phyloP scores from a whole-genome alignment of 306 rosid genomes.

The Ormosia semicastrata region DNA sequence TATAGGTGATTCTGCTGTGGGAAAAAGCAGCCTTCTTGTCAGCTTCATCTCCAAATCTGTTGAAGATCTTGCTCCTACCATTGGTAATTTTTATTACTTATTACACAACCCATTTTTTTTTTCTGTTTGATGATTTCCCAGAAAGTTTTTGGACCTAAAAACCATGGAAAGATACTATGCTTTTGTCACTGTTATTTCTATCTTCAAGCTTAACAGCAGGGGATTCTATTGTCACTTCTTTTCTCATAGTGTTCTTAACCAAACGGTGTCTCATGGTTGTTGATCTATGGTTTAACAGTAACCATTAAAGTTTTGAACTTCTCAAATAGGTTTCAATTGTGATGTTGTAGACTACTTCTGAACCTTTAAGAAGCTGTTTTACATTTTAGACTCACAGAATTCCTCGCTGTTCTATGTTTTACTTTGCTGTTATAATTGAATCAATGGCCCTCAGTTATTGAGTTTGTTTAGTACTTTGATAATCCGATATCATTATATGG shows the following conservation, averaged over 20 bases:
- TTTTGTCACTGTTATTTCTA: neutral
- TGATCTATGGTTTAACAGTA: slow-evolving; percentile 29
- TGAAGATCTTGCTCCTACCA: slow-evolving; percentile 75
- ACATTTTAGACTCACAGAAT: neutral
- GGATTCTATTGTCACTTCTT: neutral
- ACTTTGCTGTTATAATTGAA: neutral
- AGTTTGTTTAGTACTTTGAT: neutral
- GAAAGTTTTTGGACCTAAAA: neutral
- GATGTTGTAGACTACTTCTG: neutral
- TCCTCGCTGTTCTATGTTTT: neutral
- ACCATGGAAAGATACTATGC: neutral
- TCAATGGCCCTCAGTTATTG: neutral
- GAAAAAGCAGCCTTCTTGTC: slow-evolving; percentile 87
- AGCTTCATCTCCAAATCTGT: slow-evolving; percentile 74
- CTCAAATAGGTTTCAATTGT: neutral
- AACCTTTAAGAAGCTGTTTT: neutral
- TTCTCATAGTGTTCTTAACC: neutral
- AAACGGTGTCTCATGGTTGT: slow-evolving; percentile 9
- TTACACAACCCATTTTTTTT: neutral
- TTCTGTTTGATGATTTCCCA: slow-evolving; percentile 8
- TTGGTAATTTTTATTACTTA: slow-evolving; percentile 51
- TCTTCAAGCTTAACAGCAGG: neutral
- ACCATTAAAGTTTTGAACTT: neutral
- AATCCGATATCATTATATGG: neutral
- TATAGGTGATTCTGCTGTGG: slow-evolving; percentile 98